Evolutionary conservation across 192 early-diverging fungal genomes (phyloP).

Genomic region (Lunasporangiospora selenospora): DNA sequence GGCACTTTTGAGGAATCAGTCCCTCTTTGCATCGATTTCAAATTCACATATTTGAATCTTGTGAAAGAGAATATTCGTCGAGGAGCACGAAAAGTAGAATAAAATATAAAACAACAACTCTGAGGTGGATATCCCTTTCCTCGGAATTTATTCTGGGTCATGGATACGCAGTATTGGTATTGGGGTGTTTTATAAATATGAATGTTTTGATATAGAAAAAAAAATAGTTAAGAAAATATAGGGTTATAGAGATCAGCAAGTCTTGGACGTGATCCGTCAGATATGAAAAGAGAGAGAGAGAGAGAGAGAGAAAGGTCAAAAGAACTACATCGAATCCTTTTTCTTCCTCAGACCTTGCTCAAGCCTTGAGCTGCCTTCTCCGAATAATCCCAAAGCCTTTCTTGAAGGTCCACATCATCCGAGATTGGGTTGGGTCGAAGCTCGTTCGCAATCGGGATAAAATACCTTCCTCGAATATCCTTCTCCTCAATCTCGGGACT

Average conservation of each 20-base stretch:
- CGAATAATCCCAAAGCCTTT: slow-evolving; percentile 5
- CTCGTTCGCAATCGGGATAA: slow-evolving; percentile 9
- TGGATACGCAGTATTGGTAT: too few species aligned
- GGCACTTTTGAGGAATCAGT: slow-evolving; percentile 29
- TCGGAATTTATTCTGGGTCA: too few species aligned
- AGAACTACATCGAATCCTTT: not conserved
- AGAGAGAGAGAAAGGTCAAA: not conserved
- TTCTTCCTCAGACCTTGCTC: not conserved
- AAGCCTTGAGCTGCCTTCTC: slow-evolving; percentile 5
- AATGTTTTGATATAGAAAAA: too few species aligned
- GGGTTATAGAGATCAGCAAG: too few species aligned
- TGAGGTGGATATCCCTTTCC: too few species aligned
- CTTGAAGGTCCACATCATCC: slow-evolving; percentile 4
- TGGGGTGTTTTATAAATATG: too few species aligned
- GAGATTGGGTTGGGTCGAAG: not conserved
- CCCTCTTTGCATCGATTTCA: slow-evolving; percentile 13
- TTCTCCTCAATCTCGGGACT: slow-evolving; percentile 48
- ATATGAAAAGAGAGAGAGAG: not conserved
- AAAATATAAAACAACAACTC: too few species aligned
- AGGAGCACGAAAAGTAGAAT: too few species aligned
- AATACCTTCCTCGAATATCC: slow-evolving; percentile 43
- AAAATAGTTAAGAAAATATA: too few species aligned
- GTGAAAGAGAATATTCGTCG: too few species aligned
- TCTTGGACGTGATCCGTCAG: too few species aligned
- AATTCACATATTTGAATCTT: too few species aligned